These are phyloP conservation scores for Saturnispora silvae DNA, from an alignment of 805 yeast species.

Conservation along the genomic window DNA sequence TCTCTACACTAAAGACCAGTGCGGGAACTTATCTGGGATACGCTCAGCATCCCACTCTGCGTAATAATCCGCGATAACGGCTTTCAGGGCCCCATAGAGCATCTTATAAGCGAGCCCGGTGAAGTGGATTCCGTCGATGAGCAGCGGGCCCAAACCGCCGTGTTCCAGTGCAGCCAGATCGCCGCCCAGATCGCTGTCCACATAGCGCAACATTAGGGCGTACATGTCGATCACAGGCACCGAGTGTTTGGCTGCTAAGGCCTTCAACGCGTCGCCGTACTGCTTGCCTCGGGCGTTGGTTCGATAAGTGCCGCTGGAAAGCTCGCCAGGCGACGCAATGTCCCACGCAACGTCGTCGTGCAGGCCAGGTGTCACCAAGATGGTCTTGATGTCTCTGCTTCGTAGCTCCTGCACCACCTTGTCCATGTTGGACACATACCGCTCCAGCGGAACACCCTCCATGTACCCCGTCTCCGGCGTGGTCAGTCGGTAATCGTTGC, in stretches of 20 bases:
- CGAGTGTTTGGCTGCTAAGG: conserved; percentile 22
- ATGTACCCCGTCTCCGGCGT: conserved; percentile 29
- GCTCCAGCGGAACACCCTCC: conserved; percentile 37
- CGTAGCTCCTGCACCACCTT: conserved; percentile 31
- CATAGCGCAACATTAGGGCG: conserved; percentile 8
- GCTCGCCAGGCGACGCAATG: conserved; percentile 23
- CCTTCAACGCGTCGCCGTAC: conserved; percentile 41
- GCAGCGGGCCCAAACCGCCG: conserved; percentile 14
- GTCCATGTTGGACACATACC: conserved; percentile 38
- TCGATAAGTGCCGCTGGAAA: conserved; percentile 32
- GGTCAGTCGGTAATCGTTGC: conserved; percentile 47
- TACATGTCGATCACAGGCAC: conserved; percentile 41
- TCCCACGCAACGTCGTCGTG: conserved; percentile 37
- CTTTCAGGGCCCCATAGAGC: conserved; percentile 26
- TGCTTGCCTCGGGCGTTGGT: conserved; percentile 31
- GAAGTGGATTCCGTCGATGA: conserved; percentile 39
- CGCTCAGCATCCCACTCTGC: conserved; percentile 22
- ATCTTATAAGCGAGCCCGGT: conserved; percentile 30
- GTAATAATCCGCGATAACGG: conserved; percentile 23
- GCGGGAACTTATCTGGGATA: conserved; percentile 16
- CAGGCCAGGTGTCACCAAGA: conserved; percentile 56
- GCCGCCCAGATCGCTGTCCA: conserved; percentile 1
- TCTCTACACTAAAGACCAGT: too few species aligned
- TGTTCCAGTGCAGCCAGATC: conserved; percentile 2
- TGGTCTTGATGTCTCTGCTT: conserved; percentile 34